These are phyloP conservation scores for Podospora bellae-mahoneyi DNA, from an alignment of 495 filamentous ascomycete genomes.

Conservation along the genomic window DNA sequence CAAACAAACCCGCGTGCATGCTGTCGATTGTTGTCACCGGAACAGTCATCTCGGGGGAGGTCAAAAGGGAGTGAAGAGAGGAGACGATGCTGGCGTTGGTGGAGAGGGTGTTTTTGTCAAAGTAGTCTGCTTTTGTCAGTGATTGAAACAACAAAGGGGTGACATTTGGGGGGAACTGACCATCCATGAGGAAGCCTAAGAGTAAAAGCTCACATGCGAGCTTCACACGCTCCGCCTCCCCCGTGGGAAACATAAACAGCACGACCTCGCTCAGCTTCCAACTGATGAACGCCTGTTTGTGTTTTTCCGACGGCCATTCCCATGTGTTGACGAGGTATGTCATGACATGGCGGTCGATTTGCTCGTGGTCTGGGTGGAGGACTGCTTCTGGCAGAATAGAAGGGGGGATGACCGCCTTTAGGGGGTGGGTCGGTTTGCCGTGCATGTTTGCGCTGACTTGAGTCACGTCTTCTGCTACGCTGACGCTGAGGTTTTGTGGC, in stretches of 20 bases:
- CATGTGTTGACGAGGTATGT: conserved; percentile 26
- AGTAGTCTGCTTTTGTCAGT: conserved; percentile 15
- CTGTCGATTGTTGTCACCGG: conserved; percentile 15
- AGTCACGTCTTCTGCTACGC: too few relatives aligned
- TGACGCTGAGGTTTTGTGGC: too few relatives aligned
- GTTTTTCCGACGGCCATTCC: conserved; percentile 23
- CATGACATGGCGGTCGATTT: conserved; percentile 22
- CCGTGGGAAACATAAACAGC: conserved; percentile 26
- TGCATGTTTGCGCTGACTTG: not conserved
- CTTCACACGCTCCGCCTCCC: conserved; percentile 21
- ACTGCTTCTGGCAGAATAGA: conserved; percentile 9
- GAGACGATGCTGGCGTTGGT: conserved; percentile 15
- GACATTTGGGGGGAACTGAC: conserved; percentile 7
- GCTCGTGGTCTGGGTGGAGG: conserved; percentile 22
- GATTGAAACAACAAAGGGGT: not conserved
- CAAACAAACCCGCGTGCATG: conserved; percentile 20
- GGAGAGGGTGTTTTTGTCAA: conserved; percentile 19
- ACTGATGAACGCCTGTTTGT: conserved; percentile 23
- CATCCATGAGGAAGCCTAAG: conserved; percentile 28
- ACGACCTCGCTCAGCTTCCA: conserved; percentile 26
- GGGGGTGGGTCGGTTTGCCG: conserved; percentile 12
- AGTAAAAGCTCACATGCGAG: conserved; percentile 26
- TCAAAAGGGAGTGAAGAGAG: conserved; percentile 13
- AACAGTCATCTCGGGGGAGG: conserved; percentile 16
- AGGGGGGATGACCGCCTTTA: conserved; percentile 15